Evolutionary conservation across 352 stramenopile species (phyloP).

Genomic region (Labyrinthula sp.): DNA sequence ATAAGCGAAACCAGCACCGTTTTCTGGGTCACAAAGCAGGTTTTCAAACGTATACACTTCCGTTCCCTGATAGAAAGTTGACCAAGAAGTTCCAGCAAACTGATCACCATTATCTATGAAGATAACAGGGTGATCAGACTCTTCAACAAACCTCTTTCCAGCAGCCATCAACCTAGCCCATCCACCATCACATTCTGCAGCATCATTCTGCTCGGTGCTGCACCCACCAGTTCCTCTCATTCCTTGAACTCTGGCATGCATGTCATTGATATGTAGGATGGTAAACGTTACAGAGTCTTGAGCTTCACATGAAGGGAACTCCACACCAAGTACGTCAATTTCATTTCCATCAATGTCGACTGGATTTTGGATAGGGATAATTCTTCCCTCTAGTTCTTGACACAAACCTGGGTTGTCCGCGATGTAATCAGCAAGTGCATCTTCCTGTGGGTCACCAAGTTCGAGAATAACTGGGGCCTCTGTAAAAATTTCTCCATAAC

Average conservation of each 20-base stretch:
- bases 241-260: constrained; percentile 16
- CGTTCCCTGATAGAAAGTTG: constrained; percentile 13
- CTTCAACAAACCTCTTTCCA: constrained; percentile 11
- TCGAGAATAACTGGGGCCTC: constrained; percentile 2
- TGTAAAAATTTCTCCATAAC: constrained; percentile 9
- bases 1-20: constrained; percentile 12
- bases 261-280: constrained; percentile 25
- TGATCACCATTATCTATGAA: constrained; percentile 22
- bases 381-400: no score
- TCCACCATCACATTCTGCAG: constrained; percentile 17
- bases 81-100: constrained; percentile 23
- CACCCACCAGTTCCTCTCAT: not conserved
- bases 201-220: not conserved
- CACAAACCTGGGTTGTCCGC: no score
- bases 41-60: constrained; percentile 20
- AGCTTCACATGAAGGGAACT: no score
- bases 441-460: not conserved
- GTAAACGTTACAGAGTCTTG: no score
- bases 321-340: no score
- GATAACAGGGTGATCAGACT: constrained; percentile 2
- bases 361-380: no score
- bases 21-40: constrained; percentile 8
- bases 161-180: constrained; percentile 15
- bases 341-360: no score
- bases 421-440: constrained; percentile 5